Conservation (phyloP, 1,284 basidiomycete species). For the Trametes pubescens region DNA sequence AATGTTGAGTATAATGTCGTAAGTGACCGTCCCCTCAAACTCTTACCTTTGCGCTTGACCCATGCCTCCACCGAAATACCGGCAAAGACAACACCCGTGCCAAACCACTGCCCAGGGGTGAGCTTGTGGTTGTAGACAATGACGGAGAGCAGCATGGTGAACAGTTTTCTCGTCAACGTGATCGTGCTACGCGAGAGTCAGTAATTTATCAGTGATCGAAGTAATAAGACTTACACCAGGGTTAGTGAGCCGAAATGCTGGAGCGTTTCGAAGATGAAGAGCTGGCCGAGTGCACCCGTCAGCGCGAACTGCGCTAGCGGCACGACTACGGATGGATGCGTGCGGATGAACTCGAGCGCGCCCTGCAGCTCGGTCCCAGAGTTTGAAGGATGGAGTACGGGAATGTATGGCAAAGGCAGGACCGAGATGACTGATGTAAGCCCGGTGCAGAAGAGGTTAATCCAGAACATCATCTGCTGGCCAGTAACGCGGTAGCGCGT, state of each 20-base stretch:
- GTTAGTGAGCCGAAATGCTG: slow-evolving; percentile 96
- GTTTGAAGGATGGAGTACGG: slow-evolving; percentile 72
- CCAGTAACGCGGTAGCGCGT: slow-evolving; percentile 80
- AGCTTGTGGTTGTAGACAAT: slow-evolving; percentile 92
- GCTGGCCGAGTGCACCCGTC: slow-evolving; percentile 92
- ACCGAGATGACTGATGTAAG: slow-evolving; percentile 72
- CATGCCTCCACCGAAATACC: slow-evolving; percentile 95
- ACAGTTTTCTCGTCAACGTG: slow-evolving; percentile 96
- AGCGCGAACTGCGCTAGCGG: slow-evolving; percentile 89
- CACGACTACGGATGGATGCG: slow-evolving; percentile 80
- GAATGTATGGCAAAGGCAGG: slow-evolving; percentile 78
- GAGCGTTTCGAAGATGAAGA: slow-evolving; percentile 99
- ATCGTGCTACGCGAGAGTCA: slow-evolving; percentile 68
- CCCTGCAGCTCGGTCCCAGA: slow-evolving; percentile 69
- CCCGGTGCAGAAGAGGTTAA: slow-evolving; percentile 85
- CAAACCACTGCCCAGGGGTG: slow-evolving; percentile 89
- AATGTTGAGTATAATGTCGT: neutral
- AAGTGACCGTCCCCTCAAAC: neutral
- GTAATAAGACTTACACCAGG: slow-evolving; percentile 71
- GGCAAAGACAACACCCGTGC: slow-evolving; percentile 87
- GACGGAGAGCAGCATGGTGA: slow-evolving; percentile 97
- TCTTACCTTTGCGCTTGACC: slow-evolving; percentile 82
- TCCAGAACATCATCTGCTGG: slow-evolving; percentile 99
- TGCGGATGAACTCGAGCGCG: slow-evolving; percentile 79
- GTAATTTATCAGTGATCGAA: slow-evolving; percentile 7